A percentile compares a stretch with the other conserved stretches of the same genome.
Evolutionary conservation across 1,284 basidiomycete species (phyloP).

Genomic region (Ganoderma boninense): DNA sequence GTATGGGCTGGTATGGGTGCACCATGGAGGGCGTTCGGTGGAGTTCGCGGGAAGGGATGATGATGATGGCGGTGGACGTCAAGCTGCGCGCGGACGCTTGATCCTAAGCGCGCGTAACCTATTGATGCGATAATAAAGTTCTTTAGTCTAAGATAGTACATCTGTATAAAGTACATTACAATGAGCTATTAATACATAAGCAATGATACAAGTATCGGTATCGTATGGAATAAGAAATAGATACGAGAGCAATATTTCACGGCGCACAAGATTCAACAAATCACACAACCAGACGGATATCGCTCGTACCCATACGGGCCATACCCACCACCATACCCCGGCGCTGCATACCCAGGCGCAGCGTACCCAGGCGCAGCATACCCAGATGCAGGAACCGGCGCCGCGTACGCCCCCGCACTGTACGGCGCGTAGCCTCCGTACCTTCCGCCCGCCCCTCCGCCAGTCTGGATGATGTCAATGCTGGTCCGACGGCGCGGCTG

Average conservation of each 20-base stretch:
- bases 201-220: not conserved
- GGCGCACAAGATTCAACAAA: not conserved
- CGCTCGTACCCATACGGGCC: conserved; percentile 5
- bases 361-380: not conserved
- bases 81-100: too few relatives aligned
- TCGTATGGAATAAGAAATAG: not conserved
- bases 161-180: not conserved
- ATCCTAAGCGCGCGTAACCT: not conserved
- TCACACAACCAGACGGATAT: conserved; percentile 11
- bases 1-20: not conserved
- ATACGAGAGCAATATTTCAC: not conserved
- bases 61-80: too few relatives aligned
- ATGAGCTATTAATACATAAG: not conserved
- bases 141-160: not conserved
- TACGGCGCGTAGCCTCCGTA: conserved; percentile 7
- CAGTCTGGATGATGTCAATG: conserved; percentile 15
- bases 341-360: not conserved
- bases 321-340: not conserved
- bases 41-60: not conserved
- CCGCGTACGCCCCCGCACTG: not conserved
- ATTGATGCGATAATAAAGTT: not conserved
- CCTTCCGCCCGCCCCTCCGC: not conserved
- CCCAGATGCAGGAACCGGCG: not conserved
- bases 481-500: conserved; percentile 9
- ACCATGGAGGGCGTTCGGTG: not conserved